phyloP scores from a whole-genome alignment of 2,329 filamentous ascomycete genomes.

The Aureobasidium sp. region DNA sequence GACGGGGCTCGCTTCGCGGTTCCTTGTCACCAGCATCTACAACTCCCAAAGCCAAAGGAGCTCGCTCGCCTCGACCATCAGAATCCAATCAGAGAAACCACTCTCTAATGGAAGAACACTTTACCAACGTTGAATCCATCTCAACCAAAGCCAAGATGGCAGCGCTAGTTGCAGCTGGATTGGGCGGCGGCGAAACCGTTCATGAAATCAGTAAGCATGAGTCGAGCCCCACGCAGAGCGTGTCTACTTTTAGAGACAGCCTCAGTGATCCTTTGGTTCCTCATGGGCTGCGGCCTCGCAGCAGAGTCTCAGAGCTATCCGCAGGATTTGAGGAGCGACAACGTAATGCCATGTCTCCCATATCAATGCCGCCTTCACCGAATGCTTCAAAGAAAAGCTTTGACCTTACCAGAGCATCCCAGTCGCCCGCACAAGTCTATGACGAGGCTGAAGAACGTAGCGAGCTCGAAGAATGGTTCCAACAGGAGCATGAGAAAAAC shows the following conservation, averaged over 20 bases:
- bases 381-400: conserved; percentile 18
- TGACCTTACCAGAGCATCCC: background rate
- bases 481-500: conserved; percentile 50
- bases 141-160: conserved; percentile 30
- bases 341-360: background rate
- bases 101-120: conserved; percentile 43
- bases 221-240: conserved; percentile 82
- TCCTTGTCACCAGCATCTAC: conserved; percentile 48
- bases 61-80: conserved; percentile 48
- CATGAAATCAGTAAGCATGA: conserved; percentile 31
- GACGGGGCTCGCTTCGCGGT: conserved; percentile 45
- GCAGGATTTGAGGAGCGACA: conserved; percentile 7
- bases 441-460: conserved; percentile 25
- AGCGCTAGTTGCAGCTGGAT: conserved; percentile 31
- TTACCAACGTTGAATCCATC: conserved; percentile 31
- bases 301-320: conserved; percentile 17
- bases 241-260: conserved; percentile 70
- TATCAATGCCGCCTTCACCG: background rate
- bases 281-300: conserved; percentile 24
- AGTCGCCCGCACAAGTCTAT: background rate
- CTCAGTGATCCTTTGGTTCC: conserved; percentile 24
- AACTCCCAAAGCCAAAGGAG: conserved; percentile 45
- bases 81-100: conserved; percentile 57
- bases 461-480: conserved; percentile 42
- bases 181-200: conserved; percentile 24